Base-by-base conservation (phyloP, 352 stramenopile species). In the Saprolegnia parasitica region DNA sequence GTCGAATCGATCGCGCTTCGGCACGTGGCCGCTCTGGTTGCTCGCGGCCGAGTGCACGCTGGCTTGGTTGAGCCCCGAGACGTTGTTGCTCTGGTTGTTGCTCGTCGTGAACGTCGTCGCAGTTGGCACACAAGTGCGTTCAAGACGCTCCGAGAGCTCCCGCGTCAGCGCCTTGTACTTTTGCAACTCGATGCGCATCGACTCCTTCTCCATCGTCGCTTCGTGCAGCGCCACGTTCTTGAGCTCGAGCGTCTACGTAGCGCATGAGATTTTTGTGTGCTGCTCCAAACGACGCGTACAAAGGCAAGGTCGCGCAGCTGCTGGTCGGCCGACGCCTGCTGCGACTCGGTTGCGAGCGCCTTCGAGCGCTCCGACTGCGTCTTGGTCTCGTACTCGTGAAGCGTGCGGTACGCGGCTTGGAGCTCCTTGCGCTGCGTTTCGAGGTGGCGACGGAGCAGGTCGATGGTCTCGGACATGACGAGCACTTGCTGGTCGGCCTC, bases 391-490 rank as follows among this genome's bases (percentile, higher is more conserved):
- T 70, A 70, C 63, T 70, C 63, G 29, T 39, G 49, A 18, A 70
- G 39, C 10, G 63, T 70, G 24, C 50, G 45, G 37, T 70, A 70
- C 1, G 63, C 63, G 18, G 63, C 63, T 26, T 70, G 63, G 9
- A 70, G 46, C 45, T 70, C 63, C 39, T 70, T 70, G 6, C 63
- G 63, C 24, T 70, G 63, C 16, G 21, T 46, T 35, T 70, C 63
- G 9, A 70, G 26, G 37, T 70, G 63, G 18, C 63, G 63, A 8
- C 63, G 63, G 15, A 70, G 46, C 10, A 70, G 54, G 21, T 70
- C 63, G 54, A 70, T 70, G 8, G 63, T 70, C 40, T 70, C 63
- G 15, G 63, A 70, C 63, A 70, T 70, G 18, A 70, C 63, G 32
- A 70, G 63, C 32, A 70, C 63, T 24, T 70, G 63, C 40, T 70